Base-by-base conservation (phyloP, 768 basidiomycete species). In the Termitomyces sp. region DNA sequence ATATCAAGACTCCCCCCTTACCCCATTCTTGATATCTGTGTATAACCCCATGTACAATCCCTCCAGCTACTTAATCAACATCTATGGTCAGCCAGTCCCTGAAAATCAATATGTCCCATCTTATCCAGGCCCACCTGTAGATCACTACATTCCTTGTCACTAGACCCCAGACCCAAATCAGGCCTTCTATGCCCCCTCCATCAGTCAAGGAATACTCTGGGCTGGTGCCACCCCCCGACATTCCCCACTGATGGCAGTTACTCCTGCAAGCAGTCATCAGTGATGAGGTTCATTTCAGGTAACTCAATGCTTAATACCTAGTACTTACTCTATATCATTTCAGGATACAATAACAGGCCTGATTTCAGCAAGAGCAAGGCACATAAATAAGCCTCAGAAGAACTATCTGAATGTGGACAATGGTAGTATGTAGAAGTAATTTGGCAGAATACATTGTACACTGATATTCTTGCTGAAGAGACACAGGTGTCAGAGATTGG, bases 281-380 rank as follows among this genome's bases (percentile, higher is more conserved):
- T 45, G 97, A 98, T 74, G 97, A 99, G 80, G 96, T 96, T 65
- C 58, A 78, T 15, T 8, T 38, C 17, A 29, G 36, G 55, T 45
- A 25, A 47, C 60, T 48, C 31, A 17, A 11, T 53, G 46, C 17
- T 37, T 9, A 50, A 25, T 25, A 25, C 25, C 25, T 25, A 25
- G 25, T 25, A 25, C 20, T 55, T 55, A 25, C 43, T 60, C 29
- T n/a, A 43, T 66, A 58, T 64, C 47, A 45, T 55, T 59, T 20
- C 69, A 99, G 96, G 97, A 99, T 78, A 93, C 96, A 4, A 92
- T 98, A 63, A 98, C 97, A 0, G 97, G 97, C 46, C 83, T 98
- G 15, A 83, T 99, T 46, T 83, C 98, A 51, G 97, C 97, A 6
- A 96, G 97, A 40, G 85, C 98, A 50, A 97, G 97, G 0, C 91